Evolutionary conservation across 2,329 filamentous ascomycete genomes (phyloP).

Genomic region (Gnomoniopsis smithogilvyi): DNA sequence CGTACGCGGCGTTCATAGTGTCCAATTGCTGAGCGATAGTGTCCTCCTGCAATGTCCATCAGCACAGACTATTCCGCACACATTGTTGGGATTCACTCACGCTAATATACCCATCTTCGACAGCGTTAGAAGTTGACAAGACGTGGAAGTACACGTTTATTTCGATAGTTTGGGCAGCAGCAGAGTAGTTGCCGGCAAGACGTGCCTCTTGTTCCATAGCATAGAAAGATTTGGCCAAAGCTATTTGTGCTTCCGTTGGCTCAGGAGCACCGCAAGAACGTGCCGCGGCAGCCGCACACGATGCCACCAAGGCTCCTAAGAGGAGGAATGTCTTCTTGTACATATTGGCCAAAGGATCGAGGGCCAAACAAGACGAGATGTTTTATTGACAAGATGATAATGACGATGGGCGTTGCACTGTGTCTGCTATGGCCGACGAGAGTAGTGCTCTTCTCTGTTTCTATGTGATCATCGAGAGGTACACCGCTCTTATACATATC

Average conservation of each 20-base stretch:
- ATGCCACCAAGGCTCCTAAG: slow-evolving; percentile 1
- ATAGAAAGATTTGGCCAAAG: slow-evolving; percentile 21
- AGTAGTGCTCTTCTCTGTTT: too few relatives aligned
- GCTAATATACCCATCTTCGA: slow-evolving; percentile 33
- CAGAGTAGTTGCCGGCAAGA: slow-evolving; percentile 19
- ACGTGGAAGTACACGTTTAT: slow-evolving; percentile 34
- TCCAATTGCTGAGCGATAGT: slow-evolving; percentile 38
- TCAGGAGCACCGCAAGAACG: slow-evolving; percentile 24
- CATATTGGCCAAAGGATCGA: slow-evolving; percentile 1
- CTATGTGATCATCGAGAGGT: too few relatives aligned
- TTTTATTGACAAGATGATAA: neutral
- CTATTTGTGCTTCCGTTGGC: slow-evolving; percentile 24
- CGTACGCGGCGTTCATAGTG: slow-evolving; percentile 38
- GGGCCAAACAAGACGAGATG: neutral
- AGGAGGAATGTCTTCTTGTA: slow-evolving; percentile 4
- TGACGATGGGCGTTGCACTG: neutral
- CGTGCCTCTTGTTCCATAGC: slow-evolving; percentile 21
- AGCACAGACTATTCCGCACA: neutral
- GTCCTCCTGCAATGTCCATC: slow-evolving; percentile 25
- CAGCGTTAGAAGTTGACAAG: slow-evolving; percentile 24
- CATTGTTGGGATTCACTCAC: slow-evolving; percentile 22
- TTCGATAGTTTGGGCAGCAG: slow-evolving; percentile 23
- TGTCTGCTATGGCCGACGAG: too few relatives aligned
- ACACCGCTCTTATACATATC: too few relatives aligned
- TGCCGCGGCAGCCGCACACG: neutral